Base-by-base conservation (phyloP, 1,139 yeast genomes). In the Candida sp. region DNA sequence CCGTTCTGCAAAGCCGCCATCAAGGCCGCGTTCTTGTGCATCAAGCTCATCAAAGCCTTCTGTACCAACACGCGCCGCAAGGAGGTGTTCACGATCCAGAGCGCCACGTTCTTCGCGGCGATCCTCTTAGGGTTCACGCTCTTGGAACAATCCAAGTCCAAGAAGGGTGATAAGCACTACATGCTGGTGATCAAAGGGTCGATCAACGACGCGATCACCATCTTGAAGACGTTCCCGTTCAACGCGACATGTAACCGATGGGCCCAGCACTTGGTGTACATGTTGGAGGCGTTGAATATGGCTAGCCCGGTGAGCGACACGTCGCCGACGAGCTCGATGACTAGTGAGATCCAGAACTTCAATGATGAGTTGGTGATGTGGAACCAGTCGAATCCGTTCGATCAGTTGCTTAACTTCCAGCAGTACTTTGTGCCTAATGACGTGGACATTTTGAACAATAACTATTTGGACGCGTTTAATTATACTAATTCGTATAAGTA, bases 401-500 rank as follows among this genome's bases (percentile, higher is more conserved):
- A 55, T 47, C 54, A 54, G 31, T 42, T 55, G 46, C 28, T 53
- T n/a, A 55, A 55, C 42, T 55, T 55, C 31, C 58, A 55, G 49
- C 55, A 53, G 46, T 53, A 46, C 32, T 55, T 55, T 37, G 52
- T 53, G 9, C 56, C 55, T 44, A 44, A 44, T 37, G 47, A 44
- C 30, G 35, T 44, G 22, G 54, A 56, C 33, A 30, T 54, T 23
- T 34, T 67, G n/a, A 58, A 61, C 25, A 27, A 49, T 1, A 54
- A 48, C 33, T 54, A 60, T 39, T 47, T 62, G 22, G 66, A 67
- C 3, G 52, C 59, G 28, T 51, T 54, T 4, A 53, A 56, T 37
- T 59, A 57, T 32, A 63, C 61, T 45, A 42, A 63, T n/a, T 59
- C 59, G 33, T 54, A 58, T 44, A 54, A 61, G 7, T 32, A 58